These are phyloP conservation scores for Monosporozyma servazzii DNA, from an alignment of 805 yeast species.

Conservation along the genomic window DNA sequence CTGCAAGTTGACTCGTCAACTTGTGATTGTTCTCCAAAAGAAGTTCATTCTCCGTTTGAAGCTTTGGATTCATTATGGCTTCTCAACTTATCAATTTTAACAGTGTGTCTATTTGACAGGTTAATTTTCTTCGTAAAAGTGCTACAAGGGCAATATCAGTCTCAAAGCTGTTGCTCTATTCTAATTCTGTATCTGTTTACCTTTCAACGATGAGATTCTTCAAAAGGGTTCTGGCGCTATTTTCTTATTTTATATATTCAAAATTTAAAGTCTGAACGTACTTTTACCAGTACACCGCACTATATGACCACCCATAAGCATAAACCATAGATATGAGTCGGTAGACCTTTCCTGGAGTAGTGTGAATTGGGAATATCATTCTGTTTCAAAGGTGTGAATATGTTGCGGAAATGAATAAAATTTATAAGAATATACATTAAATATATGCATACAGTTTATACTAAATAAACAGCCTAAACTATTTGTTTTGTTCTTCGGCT, in stretches of 20 bases:
- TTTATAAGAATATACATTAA: conserved; percentile 6
- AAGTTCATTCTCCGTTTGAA: neutral
- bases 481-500: conserved; percentile 3
- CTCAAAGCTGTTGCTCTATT: neutral
- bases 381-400: neutral
- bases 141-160: too few species aligned
- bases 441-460: conserved; percentile 15
- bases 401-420: neutral
- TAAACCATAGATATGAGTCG: neutral
- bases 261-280: neutral
- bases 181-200: neutral
- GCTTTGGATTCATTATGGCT: neutral
- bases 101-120: neutral
- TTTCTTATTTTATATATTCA: neutral
- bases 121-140: too few species aligned
- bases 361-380: too few species aligned
- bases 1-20: neutral
- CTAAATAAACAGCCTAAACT: neutral
- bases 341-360: too few species aligned
- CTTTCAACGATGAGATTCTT: neutral
- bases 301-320: neutral
- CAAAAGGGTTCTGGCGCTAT: neutral
- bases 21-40: neutral
- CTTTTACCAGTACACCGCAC: too few species aligned
- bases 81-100: neutral